phyloP scores from a whole-genome alignment of 164 flowering plant species.

The Cinnamomum micranthum region DNA sequence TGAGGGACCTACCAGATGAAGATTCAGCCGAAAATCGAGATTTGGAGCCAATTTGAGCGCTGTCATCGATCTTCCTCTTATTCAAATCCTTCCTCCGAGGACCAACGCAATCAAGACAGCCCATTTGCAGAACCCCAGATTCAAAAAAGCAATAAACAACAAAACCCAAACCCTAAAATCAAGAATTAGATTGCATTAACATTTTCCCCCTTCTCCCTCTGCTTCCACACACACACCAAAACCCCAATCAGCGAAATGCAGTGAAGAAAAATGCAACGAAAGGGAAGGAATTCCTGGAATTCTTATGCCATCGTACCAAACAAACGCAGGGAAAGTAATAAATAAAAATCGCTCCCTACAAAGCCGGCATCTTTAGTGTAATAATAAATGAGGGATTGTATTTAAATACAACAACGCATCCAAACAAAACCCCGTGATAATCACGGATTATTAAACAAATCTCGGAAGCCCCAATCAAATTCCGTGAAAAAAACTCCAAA shows the following conservation, averaged over 20 bases:
- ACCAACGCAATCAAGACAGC: conserved; percentile 28
- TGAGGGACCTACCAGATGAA: conserved; percentile 1
- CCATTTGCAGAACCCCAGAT: conserved; percentile 10
- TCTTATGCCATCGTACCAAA: not conserved
- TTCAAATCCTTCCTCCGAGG: conserved; percentile 20
- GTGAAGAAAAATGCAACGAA: not conserved
- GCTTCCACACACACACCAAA: not conserved
- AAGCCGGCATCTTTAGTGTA: too few relatives aligned
- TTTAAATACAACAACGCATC: not conserved
- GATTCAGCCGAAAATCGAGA: conserved; percentile 11
- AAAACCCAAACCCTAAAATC: not conserved
- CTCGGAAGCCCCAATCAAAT: not conserved
- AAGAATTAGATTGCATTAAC: not conserved
- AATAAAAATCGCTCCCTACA: too few relatives aligned
- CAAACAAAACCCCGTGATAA: not conserved
- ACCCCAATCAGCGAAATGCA: not conserved
- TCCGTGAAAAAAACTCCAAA: not conserved
- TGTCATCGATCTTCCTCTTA: conserved; percentile 15
- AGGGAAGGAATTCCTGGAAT: not conserved
- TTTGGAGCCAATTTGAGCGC: conserved; percentile 5
- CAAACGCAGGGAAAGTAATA: not conserved
- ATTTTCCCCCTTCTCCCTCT: not conserved
- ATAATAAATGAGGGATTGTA: too few relatives aligned
- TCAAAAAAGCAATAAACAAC: not conserved
- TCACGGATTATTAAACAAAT: not conserved